A percentile compares a stretch with the other conserved stretches of the same genome.
phyloP scores from a whole-genome alignment of 495 filamentous ascomycete genomes.

The Penicillium cinerascens region DNA sequence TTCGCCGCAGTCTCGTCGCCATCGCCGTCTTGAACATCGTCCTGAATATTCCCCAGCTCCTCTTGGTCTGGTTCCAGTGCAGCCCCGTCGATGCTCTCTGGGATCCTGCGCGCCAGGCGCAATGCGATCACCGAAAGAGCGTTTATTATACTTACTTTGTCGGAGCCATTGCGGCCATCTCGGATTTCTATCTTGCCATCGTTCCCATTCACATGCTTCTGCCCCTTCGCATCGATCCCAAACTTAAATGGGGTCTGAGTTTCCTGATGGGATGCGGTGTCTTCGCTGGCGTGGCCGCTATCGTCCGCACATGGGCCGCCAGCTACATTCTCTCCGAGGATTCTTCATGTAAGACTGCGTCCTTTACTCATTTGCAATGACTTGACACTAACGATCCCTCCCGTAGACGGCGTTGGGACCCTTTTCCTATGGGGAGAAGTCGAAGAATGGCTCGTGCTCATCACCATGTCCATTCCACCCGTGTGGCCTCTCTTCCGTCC shows the following conservation, averaged over 20 bases:
- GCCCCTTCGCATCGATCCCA: constrained; percentile 22
- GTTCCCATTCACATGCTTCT: constrained; percentile 24
- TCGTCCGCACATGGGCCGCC: constrained; percentile 25
- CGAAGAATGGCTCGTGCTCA: constrained; percentile 28
- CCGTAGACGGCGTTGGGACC: constrained; percentile 18
- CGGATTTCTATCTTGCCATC: constrained; percentile 24
- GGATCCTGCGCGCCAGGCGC: constrained; percentile 17
- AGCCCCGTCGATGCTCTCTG: constrained; percentile 17
- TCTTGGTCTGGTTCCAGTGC: constrained; percentile 26
- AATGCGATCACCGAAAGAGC: constrained; percentile 22
- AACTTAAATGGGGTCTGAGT: constrained; percentile 25
- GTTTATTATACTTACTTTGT: constrained; percentile 28
- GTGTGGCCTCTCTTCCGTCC: constrained; percentile 26
- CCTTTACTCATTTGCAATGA: neutral
- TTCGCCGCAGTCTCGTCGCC: constrained; percentile 21
- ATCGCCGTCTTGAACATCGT: constrained; percentile 21
- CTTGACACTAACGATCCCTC: constrained; percentile 1
- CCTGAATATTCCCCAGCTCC: constrained; percentile 22
- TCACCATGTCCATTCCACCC: constrained; percentile 27
- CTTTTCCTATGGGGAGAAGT: constrained; percentile 26
- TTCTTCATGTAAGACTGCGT: constrained; percentile 18
- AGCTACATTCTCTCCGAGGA: constrained; percentile 22
- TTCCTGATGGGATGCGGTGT: constrained; percentile 29
- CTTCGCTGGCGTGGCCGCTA: constrained; percentile 24
- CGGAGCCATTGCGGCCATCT: constrained; percentile 19